These are phyloP conservation scores for Cydonia oblonga DNA, from an alignment of 331 rosid species.

Conservation along the genomic window DNA sequence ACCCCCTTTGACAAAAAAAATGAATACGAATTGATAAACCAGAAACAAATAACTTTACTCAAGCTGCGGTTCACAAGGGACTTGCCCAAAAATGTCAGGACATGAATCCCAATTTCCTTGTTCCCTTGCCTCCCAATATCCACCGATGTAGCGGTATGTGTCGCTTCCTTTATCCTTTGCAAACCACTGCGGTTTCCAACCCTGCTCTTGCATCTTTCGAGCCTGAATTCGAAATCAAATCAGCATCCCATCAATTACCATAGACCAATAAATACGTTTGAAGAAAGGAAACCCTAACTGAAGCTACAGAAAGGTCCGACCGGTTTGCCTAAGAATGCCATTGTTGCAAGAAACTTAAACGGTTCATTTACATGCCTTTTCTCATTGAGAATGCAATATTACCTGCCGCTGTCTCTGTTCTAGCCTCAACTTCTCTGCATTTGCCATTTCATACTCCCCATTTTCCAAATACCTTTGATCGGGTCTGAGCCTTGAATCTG, in stretches of 20 bases:
- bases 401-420: slow-evolving; percentile 99
- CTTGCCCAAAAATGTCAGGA: slow-evolving; percentile 87
- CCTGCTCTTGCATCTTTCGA: slow-evolving; percentile 88
- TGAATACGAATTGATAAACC: slow-evolving; percentile 19
- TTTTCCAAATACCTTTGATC: slow-evolving; percentile 93
- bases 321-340: not conserved
- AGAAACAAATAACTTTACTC: slow-evolving; percentile 25
- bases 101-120: slow-evolving; percentile 65
- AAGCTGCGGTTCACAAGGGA: slow-evolving; percentile 50
- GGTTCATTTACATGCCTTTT: not conserved
- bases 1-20: slow-evolving; percentile 18
- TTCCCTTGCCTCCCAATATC: slow-evolving; percentile 89
- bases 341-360: not conserved
- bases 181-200: slow-evolving; percentile 96
- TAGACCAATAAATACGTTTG: not conserved
- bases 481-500: slow-evolving; percentile 95
- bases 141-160: slow-evolving; percentile 60
- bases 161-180: slow-evolving; percentile 62
- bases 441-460: slow-evolving; percentile 97
- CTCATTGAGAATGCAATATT: slow-evolving; percentile 2
- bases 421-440: slow-evolving; percentile 72
- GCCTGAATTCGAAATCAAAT: slow-evolving; percentile 49
- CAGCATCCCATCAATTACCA: slow-evolving; percentile 4
- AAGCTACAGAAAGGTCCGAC: not conserved
- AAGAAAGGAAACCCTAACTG: not conserved